phyloP scores from a whole-genome alignment of 257 asterid species.

The Solanum infundibuliforme region DNA sequence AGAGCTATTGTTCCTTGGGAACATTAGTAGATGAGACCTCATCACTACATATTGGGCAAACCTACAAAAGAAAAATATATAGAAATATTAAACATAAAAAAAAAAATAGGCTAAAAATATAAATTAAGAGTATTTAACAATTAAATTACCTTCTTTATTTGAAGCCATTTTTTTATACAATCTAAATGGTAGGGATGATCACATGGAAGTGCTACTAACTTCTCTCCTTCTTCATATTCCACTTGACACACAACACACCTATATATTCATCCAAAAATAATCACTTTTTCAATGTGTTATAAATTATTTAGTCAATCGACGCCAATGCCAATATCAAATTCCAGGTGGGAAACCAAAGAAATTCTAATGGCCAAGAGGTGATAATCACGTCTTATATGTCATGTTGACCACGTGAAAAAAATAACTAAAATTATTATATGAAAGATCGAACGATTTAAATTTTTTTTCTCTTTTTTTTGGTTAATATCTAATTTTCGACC shows the following conservation, averaged over 20 bases:
- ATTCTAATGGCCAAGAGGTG: too few relatives aligned
- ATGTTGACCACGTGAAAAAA: not conserved
- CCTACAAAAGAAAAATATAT: constrained; percentile 10
- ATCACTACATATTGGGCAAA: constrained; percentile 50
- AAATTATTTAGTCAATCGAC: too few relatives aligned
- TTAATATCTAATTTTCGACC: not conserved
- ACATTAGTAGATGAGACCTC: constrained; percentile 27
- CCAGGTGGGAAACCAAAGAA: not conserved
- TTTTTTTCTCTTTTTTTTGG: too few relatives aligned
- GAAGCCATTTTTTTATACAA: constrained; percentile 51
- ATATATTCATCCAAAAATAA: not conserved
- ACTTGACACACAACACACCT: constrained; percentile 65
- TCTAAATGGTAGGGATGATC: constrained; percentile 44
- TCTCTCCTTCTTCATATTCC: constrained; percentile 50
- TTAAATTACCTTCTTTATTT: constrained; percentile 42
- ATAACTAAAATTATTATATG: not conserved
- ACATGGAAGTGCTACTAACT: constrained; percentile 33
- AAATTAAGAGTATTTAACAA: not conserved
- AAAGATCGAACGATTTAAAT: not conserved
- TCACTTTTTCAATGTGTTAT: not conserved
- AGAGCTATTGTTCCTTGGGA: constrained; percentile 3
- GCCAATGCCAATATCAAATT: too few relatives aligned
- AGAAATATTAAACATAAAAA: not conserved
- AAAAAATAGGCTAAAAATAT: not conserved
- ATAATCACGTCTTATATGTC: not conserved